Percentiles rank a stretch among this genome's conserved stretches.
Evolutionary conservation across 2,329 filamentous ascomycete species (phyloP).

Genomic region (Phaeosphaeriaceae sp.): DNA sequence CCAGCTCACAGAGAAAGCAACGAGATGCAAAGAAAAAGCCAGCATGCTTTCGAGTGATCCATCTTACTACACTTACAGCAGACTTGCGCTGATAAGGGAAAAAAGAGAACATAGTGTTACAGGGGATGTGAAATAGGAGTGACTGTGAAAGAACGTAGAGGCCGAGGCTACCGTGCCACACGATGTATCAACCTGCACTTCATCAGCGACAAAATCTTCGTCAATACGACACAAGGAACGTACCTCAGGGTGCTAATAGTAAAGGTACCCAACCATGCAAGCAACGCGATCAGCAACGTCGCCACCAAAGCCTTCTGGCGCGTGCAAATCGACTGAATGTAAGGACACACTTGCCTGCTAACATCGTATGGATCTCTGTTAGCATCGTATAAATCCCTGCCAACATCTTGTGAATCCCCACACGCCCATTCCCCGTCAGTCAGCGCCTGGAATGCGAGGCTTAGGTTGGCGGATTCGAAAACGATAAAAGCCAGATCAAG

Average conservation of each 20-base stretch:
- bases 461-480: conserved; percentile 92
- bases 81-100: conserved; percentile 1
- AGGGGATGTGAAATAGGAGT: not conserved
- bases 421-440: conserved; percentile 65
- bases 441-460: conserved; percentile 85
- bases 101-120: conserved; percentile 3
- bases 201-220: conserved; percentile 11
- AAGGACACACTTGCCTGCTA: conserved; percentile 22
- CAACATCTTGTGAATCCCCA: conserved; percentile 22
- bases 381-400: too few species aligned
- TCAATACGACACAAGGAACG: not conserved
- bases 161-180: conserved; percentile 34
- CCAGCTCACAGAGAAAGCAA: conserved; percentile 4
- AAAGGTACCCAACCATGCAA: conserved; percentile 92
- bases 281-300: conserved; percentile 78
- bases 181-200: conserved; percentile 33
- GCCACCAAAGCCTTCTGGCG: conserved; percentile 75
- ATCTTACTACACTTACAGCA: conserved; percentile 2
- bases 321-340: conserved; percentile 59
- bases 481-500: conserved; percentile 96
- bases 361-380: conserved; percentile 18
- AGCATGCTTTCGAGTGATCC: conserved; percentile 5
- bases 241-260: conserved; percentile 68
- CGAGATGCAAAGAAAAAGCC: conserved; percentile 8
- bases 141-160: conserved; percentile 3